Evolutionary conservation across 108 stramenopile species (phyloP).

Genomic region (Skeletonema tropicum): DNA sequence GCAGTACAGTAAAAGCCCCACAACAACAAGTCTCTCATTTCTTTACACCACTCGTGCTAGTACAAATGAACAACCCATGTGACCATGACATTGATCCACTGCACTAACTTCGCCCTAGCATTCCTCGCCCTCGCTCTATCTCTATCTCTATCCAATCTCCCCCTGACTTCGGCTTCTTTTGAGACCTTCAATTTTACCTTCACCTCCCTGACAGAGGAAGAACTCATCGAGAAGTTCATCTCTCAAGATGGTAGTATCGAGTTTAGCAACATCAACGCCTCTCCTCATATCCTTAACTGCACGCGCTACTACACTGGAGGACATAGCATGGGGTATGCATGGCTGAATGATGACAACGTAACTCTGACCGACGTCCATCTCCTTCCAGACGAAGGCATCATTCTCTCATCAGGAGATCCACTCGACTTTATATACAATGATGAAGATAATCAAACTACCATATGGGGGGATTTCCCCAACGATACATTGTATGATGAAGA

Average conservation of each 20-base stretch:
- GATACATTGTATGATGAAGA: not conserved
- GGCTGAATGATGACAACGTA: not conserved
- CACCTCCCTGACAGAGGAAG: not conserved
- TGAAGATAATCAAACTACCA: slow-evolving; percentile 11
- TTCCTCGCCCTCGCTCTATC: too few relatives aligned
- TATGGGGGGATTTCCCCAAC: not conserved
- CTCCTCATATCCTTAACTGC: slow-evolving; percentile 15
- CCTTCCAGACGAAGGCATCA: slow-evolving; percentile 27
- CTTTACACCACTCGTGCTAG: too few relatives aligned
- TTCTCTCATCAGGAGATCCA: slow-evolving; percentile 28
- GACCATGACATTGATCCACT: too few relatives aligned
- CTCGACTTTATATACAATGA: slow-evolving; percentile 29
- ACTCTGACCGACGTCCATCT: not conserved
- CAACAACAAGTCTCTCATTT: too few relatives aligned
- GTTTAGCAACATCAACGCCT: slow-evolving; percentile 27
- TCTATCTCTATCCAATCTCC: too few relatives aligned
- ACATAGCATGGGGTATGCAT: not conserved
- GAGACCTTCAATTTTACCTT: too few relatives aligned
- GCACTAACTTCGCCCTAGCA: too few relatives aligned
- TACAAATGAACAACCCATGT: too few relatives aligned
- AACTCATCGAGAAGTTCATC: slow-evolving; percentile 2
- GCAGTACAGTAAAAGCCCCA: too few relatives aligned
- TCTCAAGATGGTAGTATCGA: slow-evolving; percentile 28
- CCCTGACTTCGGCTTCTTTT: too few relatives aligned
- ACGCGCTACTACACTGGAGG: slow-evolving; percentile 23